These are phyloP conservation scores for Metroxylon sagu DNA, from an alignment of 176 grass and related monocot species.

Conservation along the genomic window DNA sequence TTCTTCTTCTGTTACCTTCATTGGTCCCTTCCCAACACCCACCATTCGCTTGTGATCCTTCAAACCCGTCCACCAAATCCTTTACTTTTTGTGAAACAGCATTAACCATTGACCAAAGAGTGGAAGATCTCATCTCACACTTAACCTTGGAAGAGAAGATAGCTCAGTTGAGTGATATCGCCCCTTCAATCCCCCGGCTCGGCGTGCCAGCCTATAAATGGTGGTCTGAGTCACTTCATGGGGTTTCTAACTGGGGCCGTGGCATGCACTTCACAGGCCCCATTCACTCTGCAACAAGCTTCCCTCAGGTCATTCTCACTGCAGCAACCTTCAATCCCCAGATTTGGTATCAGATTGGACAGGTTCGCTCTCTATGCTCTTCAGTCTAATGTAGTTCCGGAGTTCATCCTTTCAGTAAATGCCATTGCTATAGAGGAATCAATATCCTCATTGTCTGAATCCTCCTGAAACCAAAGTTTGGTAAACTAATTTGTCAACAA, in stretches of 20 bases:
- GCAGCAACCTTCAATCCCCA: no score
- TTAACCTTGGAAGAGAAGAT: constrained; percentile 49
- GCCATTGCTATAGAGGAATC: no score
- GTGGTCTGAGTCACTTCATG: constrained; percentile 81
- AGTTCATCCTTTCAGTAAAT: no score
- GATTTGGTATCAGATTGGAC: no score
- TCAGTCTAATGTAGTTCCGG: no score
- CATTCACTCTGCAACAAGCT: constrained; percentile 46
- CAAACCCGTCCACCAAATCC: not conserved
- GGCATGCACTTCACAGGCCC: constrained; percentile 25
- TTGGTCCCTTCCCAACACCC: constrained; percentile 1
- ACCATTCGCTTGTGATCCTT: constrained; percentile 42
- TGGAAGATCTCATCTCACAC: constrained; percentile 43
- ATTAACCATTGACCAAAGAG: constrained; percentile 20
- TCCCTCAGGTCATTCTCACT: constrained; percentile 64
- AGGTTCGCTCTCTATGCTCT: no score
- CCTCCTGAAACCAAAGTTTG: no score
- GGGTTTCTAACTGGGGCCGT: constrained; percentile 43
- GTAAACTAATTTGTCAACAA: no score
- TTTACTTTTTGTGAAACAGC: constrained; percentile 33
- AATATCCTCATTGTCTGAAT: no score
- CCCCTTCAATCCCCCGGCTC: constrained; percentile 28
- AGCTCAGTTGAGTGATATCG: constrained; percentile 39
- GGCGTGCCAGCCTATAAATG: constrained; percentile 56
- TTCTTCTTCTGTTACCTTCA: no score